Base-by-base conservation (phyloP, 345 rosid genomes). In the Populus nigra region DNA sequence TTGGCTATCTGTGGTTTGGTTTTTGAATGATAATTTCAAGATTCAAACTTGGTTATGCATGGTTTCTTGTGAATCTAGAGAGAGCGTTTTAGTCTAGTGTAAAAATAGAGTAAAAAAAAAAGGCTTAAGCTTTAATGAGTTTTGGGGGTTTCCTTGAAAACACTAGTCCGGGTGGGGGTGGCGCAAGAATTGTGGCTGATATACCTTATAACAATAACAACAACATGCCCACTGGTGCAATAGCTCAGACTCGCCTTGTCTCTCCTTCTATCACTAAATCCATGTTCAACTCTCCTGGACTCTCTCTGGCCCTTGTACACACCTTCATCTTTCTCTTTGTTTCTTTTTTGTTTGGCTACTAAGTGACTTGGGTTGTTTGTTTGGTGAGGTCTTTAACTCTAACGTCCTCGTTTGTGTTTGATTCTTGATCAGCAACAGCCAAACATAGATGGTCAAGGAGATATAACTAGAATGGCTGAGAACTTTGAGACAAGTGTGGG, bases 231-330 rank as follows among this genome's bases (percentile, higher is more conserved):
- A 57, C 89, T 78, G 87, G 91, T 80, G 88, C 86, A 80, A 82
- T 91, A 25, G 83, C 79, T 73, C 94, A 86, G 78, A 85, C 87
- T 2, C 91, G 87, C 57, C 84, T 89, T 76, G 68, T 89, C 66
- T 79, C 88, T 74, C 82, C 90, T 70, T 74, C 90, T 35, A 65
- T 89, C 65, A 57, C 88, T 62, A 91, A 91, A 80, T 79, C 86
- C 83, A 86, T 88, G 86, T 91, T 91, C 88, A 86, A 65, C 87
- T 85, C 93, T n/a, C 88, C 96, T 0, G 93, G 93, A 65, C 96
- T 91, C 79, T 91, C 96, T n/a, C 93, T 90, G 13, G 93, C 92
- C 69, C 92, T 91, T 25, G 95, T 91, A 91, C 78, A 5, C 9
- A 12, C 2, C 43, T 1, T 11, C 4, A 8, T 62, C 33, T 23